These are phyloP conservation scores for Fusarium penzigii DNA, from an alignment of 2,329 filamentous ascomycete species.

Conservation along the genomic window DNA sequence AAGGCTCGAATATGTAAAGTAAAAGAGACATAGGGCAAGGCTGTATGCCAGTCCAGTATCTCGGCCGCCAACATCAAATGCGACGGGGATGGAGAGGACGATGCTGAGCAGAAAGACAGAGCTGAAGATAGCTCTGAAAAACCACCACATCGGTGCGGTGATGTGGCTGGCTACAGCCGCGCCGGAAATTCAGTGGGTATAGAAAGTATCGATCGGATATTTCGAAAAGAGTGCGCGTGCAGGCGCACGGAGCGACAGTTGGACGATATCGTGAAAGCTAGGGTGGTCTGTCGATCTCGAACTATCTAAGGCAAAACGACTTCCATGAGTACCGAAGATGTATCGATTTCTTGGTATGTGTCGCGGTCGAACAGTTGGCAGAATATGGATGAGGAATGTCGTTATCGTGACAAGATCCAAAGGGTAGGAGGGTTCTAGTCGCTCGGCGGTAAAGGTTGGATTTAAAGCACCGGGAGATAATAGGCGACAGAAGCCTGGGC, in stretches of 20 bases:
- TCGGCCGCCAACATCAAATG: constrained; percentile 95
- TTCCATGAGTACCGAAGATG: constrained; percentile 20
- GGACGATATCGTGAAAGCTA: constrained; percentile 10
- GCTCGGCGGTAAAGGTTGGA: constrained; percentile 3
- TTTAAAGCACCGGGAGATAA: neutral
- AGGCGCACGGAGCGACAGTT: constrained; percentile 15
- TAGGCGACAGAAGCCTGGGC: neutral
- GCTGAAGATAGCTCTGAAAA: constrained; percentile 78
- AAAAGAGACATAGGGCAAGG: constrained; percentile 84
- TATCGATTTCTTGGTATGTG: neutral
- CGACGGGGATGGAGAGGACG: constrained; percentile 92
- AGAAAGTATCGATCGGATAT: constrained; percentile 14
- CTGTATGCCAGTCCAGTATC: constrained; percentile 95
- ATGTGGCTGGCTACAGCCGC: constrained; percentile 30
- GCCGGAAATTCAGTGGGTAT: constrained; percentile 22
- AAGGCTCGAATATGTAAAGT: constrained; percentile 81
- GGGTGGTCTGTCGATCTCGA: constrained; percentile 11
- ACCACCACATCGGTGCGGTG: constrained; percentile 70
- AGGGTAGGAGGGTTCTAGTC: neutral
- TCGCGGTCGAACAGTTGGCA: neutral
- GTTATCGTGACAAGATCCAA: neutral
- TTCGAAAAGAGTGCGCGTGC: constrained; percentile 12
- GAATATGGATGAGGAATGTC: neutral
- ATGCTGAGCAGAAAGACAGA: constrained; percentile 86
- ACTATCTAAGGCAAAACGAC: constrained; percentile 17